Conservation (phyloP, 1,284 basidiomycete species). For the Waitea zeae region DNA sequence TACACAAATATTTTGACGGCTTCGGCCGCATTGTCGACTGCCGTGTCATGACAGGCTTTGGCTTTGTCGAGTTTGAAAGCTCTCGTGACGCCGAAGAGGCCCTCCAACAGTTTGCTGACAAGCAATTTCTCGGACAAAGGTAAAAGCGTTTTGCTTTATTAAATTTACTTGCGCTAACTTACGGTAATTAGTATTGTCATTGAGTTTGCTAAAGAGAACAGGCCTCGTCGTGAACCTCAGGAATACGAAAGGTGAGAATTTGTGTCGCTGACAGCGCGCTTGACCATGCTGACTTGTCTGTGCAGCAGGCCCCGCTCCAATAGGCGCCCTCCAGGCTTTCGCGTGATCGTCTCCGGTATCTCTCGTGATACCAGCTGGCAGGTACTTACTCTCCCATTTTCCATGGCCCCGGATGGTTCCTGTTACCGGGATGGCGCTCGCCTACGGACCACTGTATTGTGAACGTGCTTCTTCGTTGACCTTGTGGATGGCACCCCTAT, state of each 20-base stretch:
- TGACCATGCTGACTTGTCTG: too few species aligned
- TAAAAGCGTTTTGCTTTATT: conserved; percentile 14
- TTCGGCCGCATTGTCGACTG: conserved; percentile 80
- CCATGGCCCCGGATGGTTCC: too few species aligned
- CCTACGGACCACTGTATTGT: too few species aligned
- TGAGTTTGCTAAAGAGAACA: conserved; percentile 73
- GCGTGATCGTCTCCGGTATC: conserved; percentile 72
- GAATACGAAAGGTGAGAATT: conserved; percentile 21
- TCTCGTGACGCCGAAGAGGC: conserved; percentile 86
- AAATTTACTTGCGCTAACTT: conserved; percentile 7
- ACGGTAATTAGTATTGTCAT: conserved; percentile 56
- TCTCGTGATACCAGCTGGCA: conserved; percentile 94
- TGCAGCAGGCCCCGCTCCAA: too few species aligned
- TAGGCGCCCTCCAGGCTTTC: conserved; percentile 65
- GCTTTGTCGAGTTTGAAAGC: conserved; percentile 87
- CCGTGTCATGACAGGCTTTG: conserved; percentile 90
- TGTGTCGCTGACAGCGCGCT: neutral
- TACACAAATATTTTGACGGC: conserved; percentile 73
- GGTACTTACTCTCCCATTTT: too few species aligned
- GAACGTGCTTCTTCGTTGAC: too few species aligned
- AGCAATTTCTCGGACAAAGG: conserved; percentile 77
- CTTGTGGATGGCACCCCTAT: too few species aligned
- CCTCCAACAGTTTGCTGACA: conserved; percentile 71
- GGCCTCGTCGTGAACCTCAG: conserved; percentile 33
- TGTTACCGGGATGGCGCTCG: neutral